Evolutionary conservation across 73 alveolate genomes (phyloP), one percentile per base, ranked within the genome.

Genomic region (Paramecium octaurelia): DNA sequence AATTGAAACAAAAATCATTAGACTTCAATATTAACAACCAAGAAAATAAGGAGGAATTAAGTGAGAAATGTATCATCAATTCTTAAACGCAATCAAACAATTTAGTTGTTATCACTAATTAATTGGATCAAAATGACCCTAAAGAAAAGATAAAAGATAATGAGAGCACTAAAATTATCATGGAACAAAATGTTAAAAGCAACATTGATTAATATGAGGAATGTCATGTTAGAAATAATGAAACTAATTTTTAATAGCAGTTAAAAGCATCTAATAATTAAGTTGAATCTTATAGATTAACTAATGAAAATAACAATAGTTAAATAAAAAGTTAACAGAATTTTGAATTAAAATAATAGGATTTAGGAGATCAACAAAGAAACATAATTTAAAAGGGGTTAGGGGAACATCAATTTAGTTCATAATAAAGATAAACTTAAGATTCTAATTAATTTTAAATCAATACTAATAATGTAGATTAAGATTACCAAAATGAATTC

Each of bases 11-110:
- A 36, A 42, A 5, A 21, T 64, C 84, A 64, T 64, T 64, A 34
- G 84, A 64, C 21, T 16, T 31, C 31, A 18, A 18, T 68, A 68
- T 68, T 12, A 20, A 35, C 38, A 29, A 75, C 38, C 23, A 34
- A 75, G 60, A 75, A 75, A 75, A 75, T 4, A 75, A 75, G 16
- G 88, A 75, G 9, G 84, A 64, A 16, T 31, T 64, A 64, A 64
- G 46, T 31, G 24, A 64, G 12, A 34, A 23, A 23, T 31, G 23
- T 64, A 1, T 3, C 0, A 31, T 64, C 3, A 64, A 27, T 64
- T 31, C 46, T 7, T 31, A 64, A 14, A 64, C 5, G 2, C 8
- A 64, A 64, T 31, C 84, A 64, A 34, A 64, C 12, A 27, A 64
- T 64, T 31, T 64, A 64, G 16, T 14, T 31, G 16, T 14, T 31